Conservation (phyloP, 371 early-diverging fungal genomes). For the Mucor indicus region DNA sequence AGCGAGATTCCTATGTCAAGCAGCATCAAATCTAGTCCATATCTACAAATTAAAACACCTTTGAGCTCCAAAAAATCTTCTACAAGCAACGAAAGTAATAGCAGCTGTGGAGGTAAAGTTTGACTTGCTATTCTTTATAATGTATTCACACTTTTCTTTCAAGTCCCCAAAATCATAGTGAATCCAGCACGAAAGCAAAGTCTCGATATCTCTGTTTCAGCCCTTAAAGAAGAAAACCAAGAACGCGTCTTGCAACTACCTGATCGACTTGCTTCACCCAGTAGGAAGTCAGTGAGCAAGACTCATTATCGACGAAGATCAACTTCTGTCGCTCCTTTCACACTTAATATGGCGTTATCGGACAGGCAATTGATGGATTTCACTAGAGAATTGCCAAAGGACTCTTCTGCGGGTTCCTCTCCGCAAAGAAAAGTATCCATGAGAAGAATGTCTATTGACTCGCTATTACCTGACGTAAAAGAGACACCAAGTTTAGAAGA, state of each 20-base stretch:
- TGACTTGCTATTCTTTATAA: too few species aligned
- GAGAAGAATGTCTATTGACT: not conserved
- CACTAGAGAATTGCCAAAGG: not conserved
- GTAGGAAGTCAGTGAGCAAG: too few species aligned
- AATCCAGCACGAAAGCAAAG: conserved; percentile 11
- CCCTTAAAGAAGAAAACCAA: conserved; percentile 1
- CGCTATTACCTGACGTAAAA: too few species aligned
- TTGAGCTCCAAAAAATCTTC: not conserved
- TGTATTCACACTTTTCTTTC: not conserved
- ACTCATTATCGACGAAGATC: not conserved
- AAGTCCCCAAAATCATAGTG: conserved; percentile 21
- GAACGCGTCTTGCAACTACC: not conserved
- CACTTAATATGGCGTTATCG: not conserved
- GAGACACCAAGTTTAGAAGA: too few species aligned
- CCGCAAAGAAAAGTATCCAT: not conserved
- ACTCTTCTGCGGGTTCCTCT: not conserved
- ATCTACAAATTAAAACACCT: not conserved
- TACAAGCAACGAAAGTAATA: too few species aligned
- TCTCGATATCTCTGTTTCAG: not conserved
- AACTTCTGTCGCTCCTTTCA: not conserved
- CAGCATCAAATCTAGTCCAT: too few species aligned
- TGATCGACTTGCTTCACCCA: not conserved
- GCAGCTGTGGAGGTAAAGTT: not conserved
- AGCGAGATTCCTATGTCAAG: not conserved
- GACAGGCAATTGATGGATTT: not conserved